Base-by-base conservation (phyloP, 2,329 filamentous ascomycete genomes). In the Cladophialophora yegresii region DNA sequence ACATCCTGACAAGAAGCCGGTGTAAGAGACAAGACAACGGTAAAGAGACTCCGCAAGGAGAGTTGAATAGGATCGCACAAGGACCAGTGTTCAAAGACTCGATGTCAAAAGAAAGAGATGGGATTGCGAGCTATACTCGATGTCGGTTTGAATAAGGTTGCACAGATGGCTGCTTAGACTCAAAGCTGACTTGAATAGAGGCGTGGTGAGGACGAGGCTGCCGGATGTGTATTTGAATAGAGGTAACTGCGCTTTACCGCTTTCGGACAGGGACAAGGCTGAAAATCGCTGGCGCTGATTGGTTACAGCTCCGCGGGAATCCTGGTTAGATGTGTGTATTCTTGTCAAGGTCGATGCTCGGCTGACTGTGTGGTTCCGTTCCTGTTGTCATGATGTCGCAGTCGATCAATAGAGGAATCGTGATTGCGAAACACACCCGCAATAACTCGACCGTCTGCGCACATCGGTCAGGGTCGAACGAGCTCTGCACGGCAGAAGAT, bases 141-240 rank as follows among this genome's bases (percentile, higher is more conserved):
- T 58, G 8, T 56, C 54, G 64, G 51, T 54, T 53, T 66, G 56
- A 66, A 66, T 64, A 67, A 30, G 33, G 47, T 22, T 16, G 23
- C 13, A 13, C 28, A 9, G 28, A 22, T 3, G 28, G 9, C 5
- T 22, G 45, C 40, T 61, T 62, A 60, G 54, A 49, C 62, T 54
- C 49, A 50, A 64, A 58, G 45, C 63, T 32, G 58, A 59, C 51
- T 26, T 67, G 49, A 64, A 67, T 62, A 64, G 55, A 55, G 32
- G n/a, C 20, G 23, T 16, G 23, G 58, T 26, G 57, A 26, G 23
- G 26, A 32, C 45, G 43, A 57, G 53, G 56, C 22, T 6, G 62
- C 62, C 62, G 62, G 62, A 64, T 56, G 30, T 57, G 62, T 53
- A 57, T 51, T 30, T 61, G 49, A 64, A 64, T 64, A 64, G 33